Conservation (phyloP, 179 eudicot species). For the Beta corolliflora region DNA sequence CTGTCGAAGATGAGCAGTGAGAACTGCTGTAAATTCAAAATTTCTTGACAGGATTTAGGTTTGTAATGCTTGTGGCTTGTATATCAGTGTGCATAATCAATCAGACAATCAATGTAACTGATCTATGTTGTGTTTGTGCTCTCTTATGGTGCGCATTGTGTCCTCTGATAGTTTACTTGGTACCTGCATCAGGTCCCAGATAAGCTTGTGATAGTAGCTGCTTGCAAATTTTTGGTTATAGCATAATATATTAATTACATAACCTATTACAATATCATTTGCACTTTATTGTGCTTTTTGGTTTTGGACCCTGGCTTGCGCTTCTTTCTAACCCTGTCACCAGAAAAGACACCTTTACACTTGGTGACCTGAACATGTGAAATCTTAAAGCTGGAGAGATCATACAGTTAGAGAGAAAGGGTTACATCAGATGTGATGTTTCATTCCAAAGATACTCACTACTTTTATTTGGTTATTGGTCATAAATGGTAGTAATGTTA, state of each 20-base stretch:
- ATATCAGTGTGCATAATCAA: constrained; percentile 18
- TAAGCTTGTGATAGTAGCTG: background rate
- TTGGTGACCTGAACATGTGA: too few species aligned
- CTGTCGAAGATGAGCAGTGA: background rate
- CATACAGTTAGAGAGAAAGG: too few species aligned
- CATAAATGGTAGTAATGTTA: too few species aligned
- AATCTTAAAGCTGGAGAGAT: too few species aligned
- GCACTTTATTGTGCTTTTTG: background rate
- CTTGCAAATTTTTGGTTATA: background rate
- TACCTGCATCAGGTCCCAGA: background rate
- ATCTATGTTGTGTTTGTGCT: background rate
- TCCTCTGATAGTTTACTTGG: background rate
- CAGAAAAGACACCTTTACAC: too few species aligned
- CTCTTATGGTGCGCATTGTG: background rate
- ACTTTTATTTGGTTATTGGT: too few species aligned
- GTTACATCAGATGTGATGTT: too few species aligned
- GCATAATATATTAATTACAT: background rate
- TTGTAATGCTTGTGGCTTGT: constrained; percentile 14
- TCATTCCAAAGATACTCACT: too few species aligned
- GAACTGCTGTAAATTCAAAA: background rate
- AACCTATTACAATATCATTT: background rate
- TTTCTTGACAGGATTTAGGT: background rate
- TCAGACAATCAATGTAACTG: background rate
- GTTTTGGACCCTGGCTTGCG: too few species aligned
- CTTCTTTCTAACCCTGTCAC: too few species aligned